Evolutionary conservation across 495 filamentous ascomycete genomes (phyloP), one percentile per base, ranked within the genome.

Genomic region (Penicillium parvum): DNA sequence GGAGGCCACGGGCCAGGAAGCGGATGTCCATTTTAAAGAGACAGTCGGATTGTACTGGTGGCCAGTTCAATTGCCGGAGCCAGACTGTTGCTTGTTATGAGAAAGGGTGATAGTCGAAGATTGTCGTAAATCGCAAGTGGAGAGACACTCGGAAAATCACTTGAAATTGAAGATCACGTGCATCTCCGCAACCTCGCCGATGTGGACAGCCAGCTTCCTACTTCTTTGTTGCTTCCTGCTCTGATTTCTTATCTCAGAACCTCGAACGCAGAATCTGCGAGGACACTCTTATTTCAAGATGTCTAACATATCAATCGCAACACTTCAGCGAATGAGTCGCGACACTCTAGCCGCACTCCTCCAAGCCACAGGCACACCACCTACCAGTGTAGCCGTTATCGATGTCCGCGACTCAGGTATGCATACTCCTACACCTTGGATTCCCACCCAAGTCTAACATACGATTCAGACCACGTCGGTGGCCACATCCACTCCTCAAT

Each of bases 321-420:
- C 63, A 22, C 75, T 90, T 45, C 71, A 77, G 37, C 81, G 80
- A 63, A 79, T 90, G 52, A 75, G 73, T 21, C 75, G 81, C 20
- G 65, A 79, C 26, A 64, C 74, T 32, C 78, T 90, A 23, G 78
- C 82, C n/a, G 63, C 61, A 22, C 52, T 74, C 12, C 64, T 72
- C 17, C 62, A 61, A 40, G 55, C 64, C 22, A 52, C 55, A 14
- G 49, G 50, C 43, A 45, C 58, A 29, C 51, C 68, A 30, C 49
- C 68, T 40, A 52, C 43, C 43, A 69, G 69, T 33, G 60, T 95
- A 35, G 85, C 85, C 22, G 75, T 96, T 39, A 76, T 97, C 41
- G 91, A 97, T 62, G 91, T 97, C 28, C 84, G 91, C 47, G 91
- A 92, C 65, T 81, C 79, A 34, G 84, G 84, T 85, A 47, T 32